Evolutionary conservation across 768 basidiomycete genomes (phyloP), one percentile per base, ranked within the genome.

Genomic region (Filobasidium wieringae): DNA sequence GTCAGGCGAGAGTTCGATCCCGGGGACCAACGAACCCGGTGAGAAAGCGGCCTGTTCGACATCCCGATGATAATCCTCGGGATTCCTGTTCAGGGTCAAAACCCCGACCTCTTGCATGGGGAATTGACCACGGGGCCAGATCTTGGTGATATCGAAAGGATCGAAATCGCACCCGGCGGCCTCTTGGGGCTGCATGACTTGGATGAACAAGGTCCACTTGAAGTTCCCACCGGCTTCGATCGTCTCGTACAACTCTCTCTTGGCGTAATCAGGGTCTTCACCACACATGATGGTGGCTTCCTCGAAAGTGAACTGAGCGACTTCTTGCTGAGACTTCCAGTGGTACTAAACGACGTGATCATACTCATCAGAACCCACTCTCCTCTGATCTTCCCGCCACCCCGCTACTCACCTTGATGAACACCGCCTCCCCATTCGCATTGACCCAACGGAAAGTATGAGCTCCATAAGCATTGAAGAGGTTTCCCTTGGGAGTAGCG

Each of bases 151-250:
- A 49, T 73, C 72, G 51, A 73, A 71, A 12, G 68, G 66, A 39
- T 73, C 68, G 29, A 68, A 73, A 11, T 39, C 51, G 34, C 53
- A 30, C 19, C 64, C 39, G 2, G 64, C 50, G 9, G 68, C 68
- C 52, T 73, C 61, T 39, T 71, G 65, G 7, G 70, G 70, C 7
- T 60, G 61, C 72, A 73, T 73, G 50, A 62, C 67, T 53, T 72
- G 66, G 41, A 69, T 55, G 55, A 59, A 55, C 64, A 71, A 60
- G 22, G 66, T 73, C 70, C 70, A 73, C 45, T 55, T 64, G 39
- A 55, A 60, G 15, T 36, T 58, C 9, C 63, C 68, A 29, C 72
- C 72, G 11, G 60, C 59, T 14, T 69, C 61, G 62, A 73, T 66
- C 15, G 64, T 64, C 54, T 73, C 69, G 55, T 59, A 72, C 19